Evolutionary conservation across 345 rosid genomes (phyloP).

Genomic region (Heritiera littoralis): DNA sequence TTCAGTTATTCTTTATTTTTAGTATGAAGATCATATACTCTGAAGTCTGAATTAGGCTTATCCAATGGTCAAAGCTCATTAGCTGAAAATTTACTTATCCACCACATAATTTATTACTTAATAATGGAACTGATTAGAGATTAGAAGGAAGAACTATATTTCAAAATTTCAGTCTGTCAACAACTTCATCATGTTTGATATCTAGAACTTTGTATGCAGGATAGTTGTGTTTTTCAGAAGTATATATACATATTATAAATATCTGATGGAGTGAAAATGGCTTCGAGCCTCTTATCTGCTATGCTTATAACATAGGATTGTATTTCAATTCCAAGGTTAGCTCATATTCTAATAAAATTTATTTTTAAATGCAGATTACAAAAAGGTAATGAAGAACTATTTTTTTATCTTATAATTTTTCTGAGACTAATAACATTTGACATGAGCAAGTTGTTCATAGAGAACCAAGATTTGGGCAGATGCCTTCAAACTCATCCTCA

Average conservation of each 20-base stretch:
- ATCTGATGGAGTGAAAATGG: background rate
- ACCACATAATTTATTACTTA: background rate
- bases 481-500: too few relatives aligned
- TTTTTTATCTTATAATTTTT: too few relatives aligned
- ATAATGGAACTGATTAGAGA: background rate
- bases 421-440: too few relatives aligned
- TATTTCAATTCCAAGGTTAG: background rate
- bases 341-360: background rate
- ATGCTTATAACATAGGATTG: background rate
- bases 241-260: background rate
- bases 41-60: background rate
- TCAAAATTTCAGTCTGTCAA: background rate
- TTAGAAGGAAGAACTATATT: constrained; percentile 6
- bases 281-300: background rate
- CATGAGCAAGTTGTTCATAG: too few relatives aligned
- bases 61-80: background rate
- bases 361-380: background rate
- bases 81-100: background rate
- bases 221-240: background rate
- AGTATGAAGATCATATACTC: background rate
- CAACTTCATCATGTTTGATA: background rate
- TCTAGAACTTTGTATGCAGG: background rate
- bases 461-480: too few relatives aligned
- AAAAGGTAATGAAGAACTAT: background rate
- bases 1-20: background rate